A percentile compares a stretch with the other conserved stretches of the same genome.
These are phyloP conservation scores for Dacryopinax spathularia DNA, from an alignment of 768 basidiomycete genomes.

Conservation along the genomic window DNA sequence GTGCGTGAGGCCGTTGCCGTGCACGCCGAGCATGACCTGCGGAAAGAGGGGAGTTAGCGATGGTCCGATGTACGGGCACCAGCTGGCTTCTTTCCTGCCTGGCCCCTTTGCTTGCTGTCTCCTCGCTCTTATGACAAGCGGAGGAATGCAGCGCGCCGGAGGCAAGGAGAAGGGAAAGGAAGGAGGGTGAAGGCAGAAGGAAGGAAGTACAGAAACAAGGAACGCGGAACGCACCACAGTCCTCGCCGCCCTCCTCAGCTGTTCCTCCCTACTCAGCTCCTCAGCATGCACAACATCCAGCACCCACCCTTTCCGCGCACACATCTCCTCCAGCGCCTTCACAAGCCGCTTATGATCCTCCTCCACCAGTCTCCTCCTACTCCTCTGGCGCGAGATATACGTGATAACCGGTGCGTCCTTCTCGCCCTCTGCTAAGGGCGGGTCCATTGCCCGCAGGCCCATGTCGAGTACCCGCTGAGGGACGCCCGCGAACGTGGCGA, in stretches of 20 bases:
- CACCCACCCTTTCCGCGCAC: constrained; percentile 39
- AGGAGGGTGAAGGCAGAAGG: too few relatives aligned
- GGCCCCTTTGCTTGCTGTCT: too few relatives aligned
- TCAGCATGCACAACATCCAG: constrained; percentile 49
- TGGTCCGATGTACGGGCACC: too few relatives aligned
- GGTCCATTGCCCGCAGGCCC: constrained; percentile 4
- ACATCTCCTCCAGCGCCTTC: constrained; percentile 30
- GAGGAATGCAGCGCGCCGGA: background rate
- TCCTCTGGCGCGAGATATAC: constrained; percentile 57
- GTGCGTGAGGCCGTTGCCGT: constrained; percentile 73
- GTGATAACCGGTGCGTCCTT: constrained; percentile 44
- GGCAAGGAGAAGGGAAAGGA: background rate
- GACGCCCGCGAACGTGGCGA: constrained; percentile 55
- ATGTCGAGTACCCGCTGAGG: constrained; percentile 19
- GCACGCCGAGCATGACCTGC: constrained; percentile 56
- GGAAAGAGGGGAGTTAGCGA: background rate
- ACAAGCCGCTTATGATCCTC: constrained; percentile 44
- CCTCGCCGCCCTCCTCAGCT: constrained; percentile 46
- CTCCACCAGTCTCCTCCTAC: constrained; percentile 27
- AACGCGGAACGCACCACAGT: constrained; percentile 44
- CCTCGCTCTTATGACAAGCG: too few relatives aligned
- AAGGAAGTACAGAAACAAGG: too few relatives aligned
- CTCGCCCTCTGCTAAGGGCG: background rate
- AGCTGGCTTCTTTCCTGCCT: too few relatives aligned
- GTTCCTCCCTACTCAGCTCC: constrained; percentile 57